These are phyloP conservation scores for Cephaloascus albidus DNA, from an alignment of 805 yeast genomes.

Conservation along the genomic window DNA sequence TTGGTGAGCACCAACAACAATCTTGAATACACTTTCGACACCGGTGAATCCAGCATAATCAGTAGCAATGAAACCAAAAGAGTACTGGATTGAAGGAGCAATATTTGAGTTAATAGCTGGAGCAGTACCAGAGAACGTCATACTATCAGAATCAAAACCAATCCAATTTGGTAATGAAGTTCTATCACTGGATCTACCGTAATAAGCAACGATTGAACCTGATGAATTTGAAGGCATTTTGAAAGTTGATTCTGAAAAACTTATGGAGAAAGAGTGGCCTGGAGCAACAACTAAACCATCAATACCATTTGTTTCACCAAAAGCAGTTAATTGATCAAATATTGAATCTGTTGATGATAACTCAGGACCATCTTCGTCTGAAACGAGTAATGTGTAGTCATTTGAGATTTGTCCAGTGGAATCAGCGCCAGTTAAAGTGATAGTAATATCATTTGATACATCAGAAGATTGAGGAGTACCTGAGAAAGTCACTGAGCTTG, in stretches of 20 bases:
- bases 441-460: constrained; percentile 34
- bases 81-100: constrained; percentile 76
- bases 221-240: constrained; percentile 29
- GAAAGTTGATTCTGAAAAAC: constrained; percentile 58
- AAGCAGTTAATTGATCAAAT: constrained; percentile 43
- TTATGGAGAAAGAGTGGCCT: constrained; percentile 53
- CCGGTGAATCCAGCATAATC: constrained; percentile 72
- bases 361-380: constrained; percentile 45
- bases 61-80: constrained; percentile 67
- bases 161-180: constrained; percentile 92
- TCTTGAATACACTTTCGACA: constrained; percentile 56
- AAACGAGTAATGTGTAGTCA: constrained; percentile 51
- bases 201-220: constrained; percentile 51
- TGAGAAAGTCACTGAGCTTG: constrained; percentile 43
- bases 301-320: constrained; percentile 71
- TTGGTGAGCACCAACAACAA: constrained; percentile 84
- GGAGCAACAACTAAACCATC: constrained; percentile 69
- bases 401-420: constrained; percentile 38
- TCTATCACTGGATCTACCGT: constrained; percentile 74
- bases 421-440: constrained; percentile 60
- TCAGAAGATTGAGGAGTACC: constrained; percentile 56
- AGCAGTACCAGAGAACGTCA: constrained; percentile 78
- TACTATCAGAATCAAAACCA: constrained; percentile 47
- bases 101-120: constrained; percentile 79
- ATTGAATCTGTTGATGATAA: constrained; percentile 32